Conservation (phyloP, 139 green algal genomes). For the Volvox africanus region DNA sequence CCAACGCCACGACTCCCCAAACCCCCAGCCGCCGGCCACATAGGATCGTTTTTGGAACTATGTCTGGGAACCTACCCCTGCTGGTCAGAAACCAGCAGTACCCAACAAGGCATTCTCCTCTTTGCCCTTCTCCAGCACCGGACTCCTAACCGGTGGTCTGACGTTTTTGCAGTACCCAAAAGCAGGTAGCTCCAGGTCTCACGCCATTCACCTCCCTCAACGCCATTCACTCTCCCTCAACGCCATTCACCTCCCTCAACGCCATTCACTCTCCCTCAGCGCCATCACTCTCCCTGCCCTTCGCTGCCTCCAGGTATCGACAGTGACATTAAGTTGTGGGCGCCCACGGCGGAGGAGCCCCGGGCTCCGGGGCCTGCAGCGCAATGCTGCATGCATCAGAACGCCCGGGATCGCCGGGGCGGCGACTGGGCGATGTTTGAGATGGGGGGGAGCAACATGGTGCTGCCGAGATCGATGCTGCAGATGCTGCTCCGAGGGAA, state of each 20-base stretch:
- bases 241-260: not conserved
- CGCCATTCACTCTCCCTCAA: not conserved
- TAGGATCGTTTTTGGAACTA: not conserved
- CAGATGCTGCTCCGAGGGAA: not conserved
- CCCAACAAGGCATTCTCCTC: not conserved
- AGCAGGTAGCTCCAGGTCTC: not conserved
- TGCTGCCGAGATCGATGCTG: constrained; percentile 6
- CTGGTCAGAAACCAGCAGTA: not conserved
- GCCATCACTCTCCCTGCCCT: not conserved
- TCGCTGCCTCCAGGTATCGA: constrained; percentile 49
- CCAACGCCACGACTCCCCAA: not conserved
- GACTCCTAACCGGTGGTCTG: no score
- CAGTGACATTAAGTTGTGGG: constrained; percentile 68
- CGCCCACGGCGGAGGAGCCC: constrained; percentile 32
- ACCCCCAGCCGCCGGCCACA: not conserved
- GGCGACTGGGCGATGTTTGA: not conserved
- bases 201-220: not conserved
- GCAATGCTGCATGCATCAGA: not conserved
- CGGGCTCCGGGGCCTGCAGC: not conserved
- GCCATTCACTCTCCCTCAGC: not conserved
- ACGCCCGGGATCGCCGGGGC: not conserved
- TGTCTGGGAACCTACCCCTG: not conserved
- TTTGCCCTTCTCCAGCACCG: no score
- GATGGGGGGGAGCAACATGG: not conserved
- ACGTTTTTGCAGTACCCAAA: no score